These are phyloP conservation scores for Starmerella bacillaris DNA, from an alignment of 805 yeast species.

Conservation along the genomic window DNA sequence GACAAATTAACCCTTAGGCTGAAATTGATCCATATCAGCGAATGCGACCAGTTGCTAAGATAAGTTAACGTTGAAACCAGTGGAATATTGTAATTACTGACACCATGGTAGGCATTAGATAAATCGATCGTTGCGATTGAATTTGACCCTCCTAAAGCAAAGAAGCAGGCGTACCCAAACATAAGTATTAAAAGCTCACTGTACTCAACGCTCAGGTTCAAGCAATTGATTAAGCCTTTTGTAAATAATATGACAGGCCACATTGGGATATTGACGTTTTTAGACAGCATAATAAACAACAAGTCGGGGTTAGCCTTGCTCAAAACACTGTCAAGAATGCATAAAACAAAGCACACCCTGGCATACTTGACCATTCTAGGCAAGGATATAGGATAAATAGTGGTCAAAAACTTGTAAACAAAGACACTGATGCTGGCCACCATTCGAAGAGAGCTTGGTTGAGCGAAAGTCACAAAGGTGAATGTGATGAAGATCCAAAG, in stretches of 20 bases:
- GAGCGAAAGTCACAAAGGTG: background rate
- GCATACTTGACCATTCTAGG: conserved; percentile 10
- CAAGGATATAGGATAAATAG: conserved; percentile 21
- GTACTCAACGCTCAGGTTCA: background rate
- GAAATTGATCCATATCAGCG: conserved; percentile 53
- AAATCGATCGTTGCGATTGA: conserved; percentile 81
- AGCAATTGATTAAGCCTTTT: background rate
- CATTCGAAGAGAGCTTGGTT: conserved; percentile 22
- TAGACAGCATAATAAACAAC: conserved; percentile 1
- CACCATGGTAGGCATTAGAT: conserved; percentile 83
- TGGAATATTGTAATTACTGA: conserved; percentile 46
- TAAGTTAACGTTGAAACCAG: conserved; percentile 65
- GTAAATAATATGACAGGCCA: conserved; percentile 1
- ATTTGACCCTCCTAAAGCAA: conserved; percentile 78
- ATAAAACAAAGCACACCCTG: conserved; percentile 4
- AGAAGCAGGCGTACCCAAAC: conserved; percentile 61
- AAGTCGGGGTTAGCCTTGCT: conserved; percentile 4
- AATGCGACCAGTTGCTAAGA: conserved; percentile 68
- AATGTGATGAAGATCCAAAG: conserved; percentile 5
- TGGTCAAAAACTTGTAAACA: conserved; percentile 39
- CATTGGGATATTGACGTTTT: background rate
- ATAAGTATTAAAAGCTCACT: conserved; percentile 26
- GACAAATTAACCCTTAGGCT: conserved; percentile 20
- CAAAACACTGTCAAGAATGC: conserved; percentile 21
- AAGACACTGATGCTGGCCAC: conserved; percentile 31